A percentile compares a stretch with the other conserved stretches of the same genome.
Conservation (phyloP, 202 grass and related monocot genomes). For the Saccharum hybrid region DNA sequence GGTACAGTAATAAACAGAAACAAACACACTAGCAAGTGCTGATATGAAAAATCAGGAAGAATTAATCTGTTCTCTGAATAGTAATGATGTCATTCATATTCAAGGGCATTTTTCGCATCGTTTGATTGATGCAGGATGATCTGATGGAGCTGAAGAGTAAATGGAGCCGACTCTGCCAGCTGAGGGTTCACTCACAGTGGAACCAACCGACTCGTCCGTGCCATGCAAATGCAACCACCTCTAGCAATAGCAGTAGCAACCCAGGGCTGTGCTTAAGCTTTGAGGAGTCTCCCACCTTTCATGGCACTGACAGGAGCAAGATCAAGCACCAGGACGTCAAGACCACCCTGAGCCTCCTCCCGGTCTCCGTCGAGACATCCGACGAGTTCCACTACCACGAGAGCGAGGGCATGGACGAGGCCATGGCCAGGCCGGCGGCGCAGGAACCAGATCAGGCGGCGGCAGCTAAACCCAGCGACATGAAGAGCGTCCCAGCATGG, state of each 20-base stretch:
- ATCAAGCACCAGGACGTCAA: neutral
- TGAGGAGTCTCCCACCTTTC: neutral
- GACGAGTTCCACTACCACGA: neutral
- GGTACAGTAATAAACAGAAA: constrained; percentile 35
- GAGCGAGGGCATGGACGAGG: neutral
- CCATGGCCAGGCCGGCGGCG: neutral
- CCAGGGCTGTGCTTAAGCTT: constrained; percentile 2
- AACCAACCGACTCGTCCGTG: neutral
- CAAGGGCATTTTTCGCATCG: neutral
- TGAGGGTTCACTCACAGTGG: constrained; percentile 15
- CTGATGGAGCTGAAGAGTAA: constrained; percentile 54
- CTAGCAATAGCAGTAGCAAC: neutral
- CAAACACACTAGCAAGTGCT: neutral
- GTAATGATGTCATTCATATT: neutral
- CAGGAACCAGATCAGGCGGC: neutral
- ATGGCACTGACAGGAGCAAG: neutral
- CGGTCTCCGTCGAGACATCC: neutral
- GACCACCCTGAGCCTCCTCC: constrained; percentile 37
- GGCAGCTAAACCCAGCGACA: neutral
- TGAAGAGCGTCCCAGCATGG: neutral
- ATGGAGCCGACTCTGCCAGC: constrained; percentile 44
- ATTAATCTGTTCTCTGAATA: neutral
- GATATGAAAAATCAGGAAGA: neutral
- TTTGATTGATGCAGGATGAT: constrained; percentile 45
- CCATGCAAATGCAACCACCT: neutral